phyloP scores from a whole-genome alignment of 257 asterid species.

The Solanum neorickii region DNA sequence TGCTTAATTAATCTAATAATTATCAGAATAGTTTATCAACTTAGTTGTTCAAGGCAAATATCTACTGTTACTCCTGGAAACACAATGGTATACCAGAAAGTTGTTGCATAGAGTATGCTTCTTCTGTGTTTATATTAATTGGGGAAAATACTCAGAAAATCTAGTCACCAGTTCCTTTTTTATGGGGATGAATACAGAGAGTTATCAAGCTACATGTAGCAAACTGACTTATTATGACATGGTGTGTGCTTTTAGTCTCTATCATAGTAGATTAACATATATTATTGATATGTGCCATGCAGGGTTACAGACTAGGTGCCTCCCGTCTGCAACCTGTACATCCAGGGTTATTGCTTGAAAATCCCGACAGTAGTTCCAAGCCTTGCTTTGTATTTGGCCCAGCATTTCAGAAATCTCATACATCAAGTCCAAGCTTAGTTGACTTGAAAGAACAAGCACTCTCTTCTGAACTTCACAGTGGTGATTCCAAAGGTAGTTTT shows the following conservation, averaged over 20 bases:
- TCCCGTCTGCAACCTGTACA: constrained; percentile 1
- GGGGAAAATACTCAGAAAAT: not conserved
- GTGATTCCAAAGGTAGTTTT: not conserved
- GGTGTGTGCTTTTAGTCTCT: not conserved
- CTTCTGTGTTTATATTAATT: not conserved
- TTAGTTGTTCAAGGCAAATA: not conserved
- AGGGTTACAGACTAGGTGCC: constrained; percentile 1
- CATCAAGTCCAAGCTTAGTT: constrained; percentile 1
- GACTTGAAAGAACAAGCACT: not conserved
- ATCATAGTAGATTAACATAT: not conserved
- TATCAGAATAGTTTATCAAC: not conserved
- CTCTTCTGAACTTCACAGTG: not conserved
- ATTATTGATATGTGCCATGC: not conserved
- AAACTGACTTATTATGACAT: not conserved
- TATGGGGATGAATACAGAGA: not conserved
- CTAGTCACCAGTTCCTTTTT: not conserved
- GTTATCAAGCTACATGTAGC: not conserved
- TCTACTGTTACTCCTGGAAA: not conserved
- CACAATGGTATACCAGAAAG: not conserved
- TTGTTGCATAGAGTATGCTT: not conserved
- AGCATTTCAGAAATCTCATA: not conserved
- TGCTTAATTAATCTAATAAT: not conserved
- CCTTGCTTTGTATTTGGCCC: not conserved
- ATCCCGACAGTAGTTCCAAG: not conserved
- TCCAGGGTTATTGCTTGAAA: not conserved